Base-by-base conservation (phyloP, 2,329 filamentous ascomycete genomes). In the Bimuria novae-zelandiae region DNA sequence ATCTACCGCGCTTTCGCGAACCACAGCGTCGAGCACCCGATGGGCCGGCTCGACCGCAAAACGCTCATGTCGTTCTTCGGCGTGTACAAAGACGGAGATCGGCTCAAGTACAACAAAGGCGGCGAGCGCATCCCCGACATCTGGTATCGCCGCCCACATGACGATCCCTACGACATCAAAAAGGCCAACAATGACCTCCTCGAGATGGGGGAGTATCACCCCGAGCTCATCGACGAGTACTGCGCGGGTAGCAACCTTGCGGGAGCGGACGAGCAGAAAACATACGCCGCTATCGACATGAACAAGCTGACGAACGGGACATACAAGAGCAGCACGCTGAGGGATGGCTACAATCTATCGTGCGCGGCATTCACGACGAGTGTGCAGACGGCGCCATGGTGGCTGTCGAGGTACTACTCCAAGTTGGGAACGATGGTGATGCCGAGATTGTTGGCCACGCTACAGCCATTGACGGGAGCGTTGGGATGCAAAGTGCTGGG, bases 71-170 rank as follows among this genome's bases (percentile, higher is more conserved):
- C 56, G 2, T 59, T 59, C 43, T 59, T 36, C 35, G 56, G 45
- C 14, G 47, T 56, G 4, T 32, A 45, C n/a, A 17, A 42, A 5
- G 33, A 49, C n/a, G 44, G 32, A 3, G 21, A 16, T 14, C 36
- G 19, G 23, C 33, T n/a, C 62, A 62, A 39, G 50, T 72, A 71
- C 60, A 65, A 60, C 2, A 60, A 57, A 7, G 76, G 74, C 23
- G 52, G 72, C 37, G 76, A 79, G 57, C 62, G 67, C 6, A 76
- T 79, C 51, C 77, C 77, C 2, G 65, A 76, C 32, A 75, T 78
- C 59, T 73, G 67, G 68, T 72, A 70, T 57, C 57, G 63, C 14
- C 66, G 68, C 54, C 44, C 46, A 17, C 17, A 16, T 8, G 35
- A 27, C 29, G 23, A 59, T 55, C 36, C 58, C 58, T 45, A 54